Evolutionary conservation across 2,329 filamentous ascomycete genomes (phyloP).

Genomic region (Xylaria sp.): DNA sequence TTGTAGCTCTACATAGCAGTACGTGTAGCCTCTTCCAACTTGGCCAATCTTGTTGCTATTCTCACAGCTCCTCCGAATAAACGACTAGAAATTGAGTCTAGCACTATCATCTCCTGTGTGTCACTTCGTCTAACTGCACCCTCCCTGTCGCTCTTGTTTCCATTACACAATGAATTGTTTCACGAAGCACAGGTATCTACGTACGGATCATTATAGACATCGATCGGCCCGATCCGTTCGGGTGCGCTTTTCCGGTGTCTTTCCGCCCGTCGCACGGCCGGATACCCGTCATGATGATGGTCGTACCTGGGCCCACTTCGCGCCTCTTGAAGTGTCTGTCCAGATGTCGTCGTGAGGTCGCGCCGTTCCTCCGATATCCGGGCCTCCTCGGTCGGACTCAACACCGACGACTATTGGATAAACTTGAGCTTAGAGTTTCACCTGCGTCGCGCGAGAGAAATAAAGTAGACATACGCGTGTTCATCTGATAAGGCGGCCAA

Average conservation of each 20-base stretch:
- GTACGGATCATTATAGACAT: too few species aligned
- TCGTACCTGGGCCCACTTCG: slow-evolving; percentile 27
- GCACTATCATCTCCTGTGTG: too few species aligned
- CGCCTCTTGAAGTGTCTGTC: background rate
- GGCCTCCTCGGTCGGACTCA: slow-evolving; percentile 25
- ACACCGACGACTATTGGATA: background rate
- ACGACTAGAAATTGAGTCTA: too few species aligned
- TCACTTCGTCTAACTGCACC: too few species aligned
- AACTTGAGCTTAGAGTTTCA: too few species aligned
- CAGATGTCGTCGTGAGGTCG: slow-evolving; percentile 6
- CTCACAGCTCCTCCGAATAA: too few species aligned
- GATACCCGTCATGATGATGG: background rate
- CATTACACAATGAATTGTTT: too few species aligned
- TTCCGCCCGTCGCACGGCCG: background rate
- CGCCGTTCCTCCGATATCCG: slow-evolving; percentile 28
- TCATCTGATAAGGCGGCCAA: too few species aligned
- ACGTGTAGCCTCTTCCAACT: background rate
- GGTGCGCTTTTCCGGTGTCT: slow-evolving; percentile 18
- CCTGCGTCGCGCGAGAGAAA: too few species aligned
- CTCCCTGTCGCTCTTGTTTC: too few species aligned
- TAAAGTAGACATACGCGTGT: too few species aligned
- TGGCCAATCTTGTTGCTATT: background rate
- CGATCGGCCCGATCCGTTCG: background rate
- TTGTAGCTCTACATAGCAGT: background rate
- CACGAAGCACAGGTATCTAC: too few species aligned